Conservation (phyloP, 345 rosid genomes). For the Lepidium sativum region DNA sequence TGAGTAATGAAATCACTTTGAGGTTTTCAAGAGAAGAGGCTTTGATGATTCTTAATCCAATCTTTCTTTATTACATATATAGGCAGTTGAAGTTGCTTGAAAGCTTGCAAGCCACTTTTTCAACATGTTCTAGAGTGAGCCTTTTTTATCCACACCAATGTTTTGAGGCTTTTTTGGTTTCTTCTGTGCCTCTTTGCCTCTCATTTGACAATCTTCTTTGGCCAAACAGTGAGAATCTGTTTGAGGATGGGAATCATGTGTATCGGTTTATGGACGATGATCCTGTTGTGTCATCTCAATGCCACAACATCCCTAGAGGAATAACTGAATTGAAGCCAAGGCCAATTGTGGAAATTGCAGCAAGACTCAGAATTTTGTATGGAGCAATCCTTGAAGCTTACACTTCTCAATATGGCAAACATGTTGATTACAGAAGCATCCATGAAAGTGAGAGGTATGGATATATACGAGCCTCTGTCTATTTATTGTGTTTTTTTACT, state of each 20-base stretch:
- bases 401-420: too few species aligned
- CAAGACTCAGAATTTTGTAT: conserved; percentile 56
- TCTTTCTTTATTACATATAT: conserved; percentile 4
- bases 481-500: neutral
- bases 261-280: conserved; percentile 75
- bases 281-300: too few species aligned
- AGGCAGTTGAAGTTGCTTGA: too few species aligned
- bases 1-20: conserved; percentile 8
- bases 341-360: conserved; percentile 59
- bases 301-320: conserved; percentile 78
- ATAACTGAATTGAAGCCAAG: conserved; percentile 67
- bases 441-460: conserved; percentile 89
- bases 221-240: conserved; percentile 57
- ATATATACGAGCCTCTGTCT: neutral
- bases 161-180: neutral
- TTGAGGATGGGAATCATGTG: conserved; percentile 77
- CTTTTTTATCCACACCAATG: too few species aligned
- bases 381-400: conserved; percentile 70
- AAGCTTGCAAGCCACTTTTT: too few species aligned
- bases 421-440: conserved; percentile 78
- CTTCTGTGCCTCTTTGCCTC: neutral
- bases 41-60: neutral
- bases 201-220: neutral
- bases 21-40: neutral
- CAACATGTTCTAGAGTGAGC: too few species aligned